Evolutionary conservation across 2,329 filamentous ascomycete genomes (phyloP), one percentile per base, ranked within the genome.

Genomic region (Didymella glomerata): DNA sequence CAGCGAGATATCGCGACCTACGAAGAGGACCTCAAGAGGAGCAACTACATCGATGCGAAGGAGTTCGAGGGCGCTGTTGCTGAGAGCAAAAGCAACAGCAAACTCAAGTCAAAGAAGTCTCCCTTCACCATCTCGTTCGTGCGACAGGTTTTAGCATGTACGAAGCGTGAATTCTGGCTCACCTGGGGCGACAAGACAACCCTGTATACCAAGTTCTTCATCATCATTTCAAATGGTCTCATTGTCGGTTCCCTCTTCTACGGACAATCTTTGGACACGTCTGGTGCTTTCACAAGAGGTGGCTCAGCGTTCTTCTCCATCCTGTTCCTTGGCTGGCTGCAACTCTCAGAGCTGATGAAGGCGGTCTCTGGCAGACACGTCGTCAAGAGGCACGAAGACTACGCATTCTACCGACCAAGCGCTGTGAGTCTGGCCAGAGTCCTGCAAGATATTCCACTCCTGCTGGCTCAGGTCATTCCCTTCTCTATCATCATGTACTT

Each of bases 211-310:
- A 95, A 94, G 66, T 83, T 90, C 59, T 90, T 92, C 76, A 92
- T 92, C 72, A 90, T 93, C 68, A 77, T 94, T 57, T 84, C 88
- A 57, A 91, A 91, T 73, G 85, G 78, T 54, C 82, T 96, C 10
- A 91, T 96, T 61, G 88, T 93, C 53, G 89, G 90, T 1, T 91
- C 89, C 2, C 81, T 95, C 18, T 95, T 95, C 78, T 91, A 92
- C 68, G 90, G 86, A 13, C 81, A 88, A 70, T 78, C 85, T 0
- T 68, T 83, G 5, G 81, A 85, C 66, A 88, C 87, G 1, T 81
- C 79, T 40, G 88, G 88, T 34, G 85, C 86, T 13, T 90, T 90
- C 73, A 79, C 83, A 5, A 82, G 87, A 65, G 86, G 87, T 7
- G 88, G 88, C 72, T 81, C 84, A 8, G 76, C 87, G 9, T 90